Percentiles rank a stretch among this genome's conserved stretches.
These are phyloP conservation scores for Ophiostoma fasciatum DNA, from an alignment of 2,329 filamentous ascomycete genomes.

Conservation along the genomic window DNA sequence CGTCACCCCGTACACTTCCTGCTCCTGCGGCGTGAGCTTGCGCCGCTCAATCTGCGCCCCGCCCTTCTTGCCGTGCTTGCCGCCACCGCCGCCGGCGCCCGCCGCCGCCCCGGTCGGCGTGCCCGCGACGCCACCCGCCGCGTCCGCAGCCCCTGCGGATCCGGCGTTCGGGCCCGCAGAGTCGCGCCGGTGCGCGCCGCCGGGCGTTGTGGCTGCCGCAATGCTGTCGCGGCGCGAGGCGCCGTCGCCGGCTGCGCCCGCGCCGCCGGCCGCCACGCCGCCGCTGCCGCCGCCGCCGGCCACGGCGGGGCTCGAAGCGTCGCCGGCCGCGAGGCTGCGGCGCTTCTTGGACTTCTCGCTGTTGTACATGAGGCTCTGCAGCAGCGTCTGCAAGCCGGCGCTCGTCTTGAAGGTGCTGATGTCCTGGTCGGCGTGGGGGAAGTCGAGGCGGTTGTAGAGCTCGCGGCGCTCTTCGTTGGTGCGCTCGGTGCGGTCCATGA, in stretches of 20 bases:
- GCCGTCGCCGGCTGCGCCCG: constrained; percentile 15
- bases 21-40: constrained; percentile 60
- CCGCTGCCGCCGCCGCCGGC: constrained; percentile 16
- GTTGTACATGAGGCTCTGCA: constrained; percentile 60
- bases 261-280: not conserved
- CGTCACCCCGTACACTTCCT: constrained; percentile 68
- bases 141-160: constrained; percentile 6
- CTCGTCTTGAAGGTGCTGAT: constrained; percentile 69
- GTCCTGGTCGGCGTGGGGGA: constrained; percentile 54
- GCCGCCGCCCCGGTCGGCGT: constrained; percentile 24
- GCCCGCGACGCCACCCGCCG: constrained; percentile 17
- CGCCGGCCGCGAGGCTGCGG: constrained; percentile 50
- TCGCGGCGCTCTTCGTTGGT: constrained; percentile 82
- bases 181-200: constrained; percentile 11
- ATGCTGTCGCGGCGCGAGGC: constrained; percentile 38
- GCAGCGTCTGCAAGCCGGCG: constrained; percentile 60
- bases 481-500: constrained; percentile 70
- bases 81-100: constrained; percentile 2
- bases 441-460: constrained; percentile 74
- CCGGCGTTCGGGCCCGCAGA: constrained; percentile 1
- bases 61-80: constrained; percentile 33
- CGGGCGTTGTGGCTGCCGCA: too few species aligned
- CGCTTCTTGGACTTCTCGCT: constrained; percentile 85
- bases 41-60: constrained; percentile 41
- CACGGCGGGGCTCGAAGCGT: constrained; percentile 28